Evolutionary conservation across 2,329 filamentous ascomycete species (phyloP).

Genomic region (Lasiodiplodia hormozganensis): DNA sequence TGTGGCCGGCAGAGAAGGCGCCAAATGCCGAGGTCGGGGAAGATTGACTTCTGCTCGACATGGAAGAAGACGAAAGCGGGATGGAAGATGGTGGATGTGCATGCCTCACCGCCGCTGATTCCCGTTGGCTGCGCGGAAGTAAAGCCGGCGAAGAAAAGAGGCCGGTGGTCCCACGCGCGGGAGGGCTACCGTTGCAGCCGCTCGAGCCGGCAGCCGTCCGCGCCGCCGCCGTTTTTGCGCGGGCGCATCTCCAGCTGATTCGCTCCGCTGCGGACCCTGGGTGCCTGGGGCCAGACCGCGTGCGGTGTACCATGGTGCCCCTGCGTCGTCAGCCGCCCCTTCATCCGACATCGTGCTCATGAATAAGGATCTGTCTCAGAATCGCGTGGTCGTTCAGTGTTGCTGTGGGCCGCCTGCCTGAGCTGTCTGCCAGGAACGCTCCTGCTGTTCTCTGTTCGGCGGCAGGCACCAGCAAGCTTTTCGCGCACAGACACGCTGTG

Average conservation of each 20-base stretch:
- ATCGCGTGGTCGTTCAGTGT: background rate
- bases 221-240: background rate
- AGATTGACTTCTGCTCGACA: background rate
- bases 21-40: background rate
- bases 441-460: too few species aligned
- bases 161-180: background rate
- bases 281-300: background rate
- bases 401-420: background rate
- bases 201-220: background rate
- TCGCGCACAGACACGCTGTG: conserved; percentile 1
- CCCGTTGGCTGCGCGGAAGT: background rate
- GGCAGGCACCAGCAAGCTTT: background rate
- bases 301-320: background rate
- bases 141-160: background rate
- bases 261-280: background rate
- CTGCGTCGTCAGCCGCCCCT: background rate
- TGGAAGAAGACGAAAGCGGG: background rate
- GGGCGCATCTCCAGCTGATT: background rate
- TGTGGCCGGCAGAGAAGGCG: background rate
- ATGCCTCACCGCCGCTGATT: background rate
- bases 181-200: background rate
- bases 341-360: background rate
- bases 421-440: background rate
- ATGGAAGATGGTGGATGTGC: background rate
- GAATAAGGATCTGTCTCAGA: background rate